phyloP scores from a whole-genome alignment of 192 early-diverging fungal species.

The Coemansia sp. region DNA sequence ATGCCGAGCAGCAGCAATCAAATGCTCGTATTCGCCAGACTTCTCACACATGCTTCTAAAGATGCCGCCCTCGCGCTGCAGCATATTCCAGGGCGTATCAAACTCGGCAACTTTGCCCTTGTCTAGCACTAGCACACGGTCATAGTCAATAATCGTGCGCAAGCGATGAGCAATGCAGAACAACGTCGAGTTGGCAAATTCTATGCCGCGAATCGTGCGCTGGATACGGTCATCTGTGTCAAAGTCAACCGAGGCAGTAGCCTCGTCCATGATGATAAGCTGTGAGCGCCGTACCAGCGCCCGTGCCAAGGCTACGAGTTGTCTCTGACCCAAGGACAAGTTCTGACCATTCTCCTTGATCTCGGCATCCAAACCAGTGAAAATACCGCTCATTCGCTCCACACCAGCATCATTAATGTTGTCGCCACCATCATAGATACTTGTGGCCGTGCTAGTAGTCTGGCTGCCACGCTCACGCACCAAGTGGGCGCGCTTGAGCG shows the following conservation, averaged over 20 bases:
- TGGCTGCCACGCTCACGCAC: slow-evolving; percentile 25
- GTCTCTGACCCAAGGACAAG: slow-evolving; percentile 80
- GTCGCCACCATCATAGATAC: background rate
- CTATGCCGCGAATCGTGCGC: too few species aligned
- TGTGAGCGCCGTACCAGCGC: too few species aligned
- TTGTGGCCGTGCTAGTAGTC: background rate
- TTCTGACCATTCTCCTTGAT: slow-evolving; percentile 86
- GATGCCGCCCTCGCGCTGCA: slow-evolving; percentile 61
- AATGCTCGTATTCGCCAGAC: slow-evolving; percentile 73
- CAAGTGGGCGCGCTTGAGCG: slow-evolving; percentile 76
- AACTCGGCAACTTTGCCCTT: too few species aligned
- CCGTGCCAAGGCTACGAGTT: slow-evolving; percentile 11
- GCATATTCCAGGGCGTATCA: slow-evolving; percentile 61
- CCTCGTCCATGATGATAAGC: too few species aligned
- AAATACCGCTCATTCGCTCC: slow-evolving; percentile 15
- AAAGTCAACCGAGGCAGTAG: too few species aligned
- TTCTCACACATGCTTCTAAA: slow-evolving; percentile 85
- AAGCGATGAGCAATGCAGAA: too few species aligned
- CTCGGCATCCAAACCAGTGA: slow-evolving; percentile 61
- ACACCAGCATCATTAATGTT: too few species aligned
- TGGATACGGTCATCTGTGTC: too few species aligned
- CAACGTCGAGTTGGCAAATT: too few species aligned
- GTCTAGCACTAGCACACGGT: too few species aligned
- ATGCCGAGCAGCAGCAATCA: slow-evolving; percentile 59
- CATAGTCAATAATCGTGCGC: too few species aligned